phyloP scores from a whole-genome alignment of 345 rosid species.

The Acer saccharum region DNA sequence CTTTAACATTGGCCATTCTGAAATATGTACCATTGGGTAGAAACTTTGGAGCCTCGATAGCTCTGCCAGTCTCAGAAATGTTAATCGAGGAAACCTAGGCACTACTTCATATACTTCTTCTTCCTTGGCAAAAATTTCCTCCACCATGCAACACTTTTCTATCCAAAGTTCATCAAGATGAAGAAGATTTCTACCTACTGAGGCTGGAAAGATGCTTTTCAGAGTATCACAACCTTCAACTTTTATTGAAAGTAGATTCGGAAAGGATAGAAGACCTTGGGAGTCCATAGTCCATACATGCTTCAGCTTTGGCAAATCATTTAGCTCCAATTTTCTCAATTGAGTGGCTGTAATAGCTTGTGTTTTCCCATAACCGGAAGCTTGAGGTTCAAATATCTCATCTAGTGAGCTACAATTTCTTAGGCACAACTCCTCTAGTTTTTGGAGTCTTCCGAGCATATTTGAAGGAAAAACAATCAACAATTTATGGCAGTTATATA shows the following conservation, averaged over 20 bases:
- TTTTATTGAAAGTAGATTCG: not conserved
- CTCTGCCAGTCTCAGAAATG: not conserved
- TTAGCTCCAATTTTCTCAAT: conserved; percentile 1
- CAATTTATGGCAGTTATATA: not conserved
- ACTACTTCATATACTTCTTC: not conserved
- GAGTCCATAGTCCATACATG: not conserved
- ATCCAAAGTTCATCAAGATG: not conserved
- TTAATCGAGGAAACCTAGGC: conserved; percentile 3
- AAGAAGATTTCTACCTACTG: not conserved
- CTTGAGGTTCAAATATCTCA: not conserved
- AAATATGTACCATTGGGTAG: not conserved
- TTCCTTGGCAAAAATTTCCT: not conserved
- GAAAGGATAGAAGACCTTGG: not conserved
- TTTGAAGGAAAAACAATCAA: not conserved
- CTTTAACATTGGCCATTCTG: conserved; percentile 6
- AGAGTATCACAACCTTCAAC: not conserved
- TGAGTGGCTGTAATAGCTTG: not conserved
- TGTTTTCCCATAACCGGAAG: not conserved
- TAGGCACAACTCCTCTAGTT: not conserved
- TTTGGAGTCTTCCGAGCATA: conserved; percentile 2
- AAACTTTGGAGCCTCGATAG: not conserved
- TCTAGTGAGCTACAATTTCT: conserved; percentile 1
- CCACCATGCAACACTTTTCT: not conserved
- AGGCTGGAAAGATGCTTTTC: not conserved
- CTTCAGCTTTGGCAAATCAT: not conserved